Evolutionary conservation across 352 stramenopile species (phyloP).

Genomic region (Peronospora destructor): DNA sequence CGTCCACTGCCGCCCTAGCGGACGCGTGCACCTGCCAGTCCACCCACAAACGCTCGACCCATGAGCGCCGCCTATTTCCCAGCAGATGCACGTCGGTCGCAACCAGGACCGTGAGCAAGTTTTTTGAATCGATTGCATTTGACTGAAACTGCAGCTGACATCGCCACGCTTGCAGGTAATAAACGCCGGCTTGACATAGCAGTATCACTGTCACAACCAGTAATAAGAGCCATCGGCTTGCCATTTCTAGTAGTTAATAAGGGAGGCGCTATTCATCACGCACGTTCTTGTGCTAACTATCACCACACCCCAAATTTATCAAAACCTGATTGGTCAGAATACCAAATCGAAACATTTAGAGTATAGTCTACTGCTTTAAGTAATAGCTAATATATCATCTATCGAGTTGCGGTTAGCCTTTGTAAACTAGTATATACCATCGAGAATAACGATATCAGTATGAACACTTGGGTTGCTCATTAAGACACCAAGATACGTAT

Average conservation of each 20-base stretch:
- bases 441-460: no score
- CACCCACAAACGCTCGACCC: slow-evolving; percentile 57
- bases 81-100: slow-evolving; percentile 72
- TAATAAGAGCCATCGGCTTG: slow-evolving; percentile 16
- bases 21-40: slow-evolving; percentile 58
- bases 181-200: slow-evolving; percentile 47
- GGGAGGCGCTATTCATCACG: no score
- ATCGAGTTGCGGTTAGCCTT: no score
- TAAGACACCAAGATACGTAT: no score
- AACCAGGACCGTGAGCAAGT: slow-evolving; percentile 39
- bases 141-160: slow-evolving; percentile 20
- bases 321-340: no score
- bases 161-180: slow-evolving; percentile 49
- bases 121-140: background rate
- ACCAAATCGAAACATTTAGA: no score
- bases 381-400: no score
- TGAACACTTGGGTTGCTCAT: no score
- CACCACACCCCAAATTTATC: no score
- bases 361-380: no score
- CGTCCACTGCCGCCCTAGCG: slow-evolving; percentile 34
- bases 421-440: no score
- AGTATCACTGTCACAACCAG: slow-evolving; percentile 23
- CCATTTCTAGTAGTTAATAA: slow-evolving; percentile 9
- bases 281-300: no score
- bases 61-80: slow-evolving; percentile 51